phyloP scores from a whole-genome alignment of 2,329 filamentous ascomycete genomes.

The Talaromyces pinophilus region DNA sequence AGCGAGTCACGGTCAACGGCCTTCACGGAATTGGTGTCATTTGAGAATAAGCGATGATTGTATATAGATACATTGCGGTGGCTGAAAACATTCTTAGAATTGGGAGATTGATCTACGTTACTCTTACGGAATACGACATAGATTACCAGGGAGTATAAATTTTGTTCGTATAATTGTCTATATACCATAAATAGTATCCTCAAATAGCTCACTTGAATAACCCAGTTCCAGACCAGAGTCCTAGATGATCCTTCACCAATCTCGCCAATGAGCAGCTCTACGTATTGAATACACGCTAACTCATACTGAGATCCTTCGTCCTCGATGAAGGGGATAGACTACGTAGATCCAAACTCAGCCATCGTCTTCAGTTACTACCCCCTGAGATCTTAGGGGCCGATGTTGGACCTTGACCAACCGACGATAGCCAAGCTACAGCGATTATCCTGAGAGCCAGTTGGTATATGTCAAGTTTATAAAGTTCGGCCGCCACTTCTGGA shows the following conservation, averaged over 20 bases:
- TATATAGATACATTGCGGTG: background rate
- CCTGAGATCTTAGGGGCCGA: background rate
- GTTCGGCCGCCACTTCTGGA: background rate
- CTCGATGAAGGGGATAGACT: background rate
- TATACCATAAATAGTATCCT: background rate
- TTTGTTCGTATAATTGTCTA: background rate
- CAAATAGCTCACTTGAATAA: background rate
- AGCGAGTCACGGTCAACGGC: background rate
- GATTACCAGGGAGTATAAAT: background rate
- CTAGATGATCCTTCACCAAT: background rate
- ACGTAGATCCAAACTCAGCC: background rate
- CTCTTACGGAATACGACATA: background rate
- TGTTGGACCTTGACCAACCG: background rate
- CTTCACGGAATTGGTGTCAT: background rate
- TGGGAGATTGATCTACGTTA: background rate
- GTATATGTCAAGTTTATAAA: background rate
- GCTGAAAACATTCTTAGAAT: background rate
- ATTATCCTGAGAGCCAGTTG: background rate
- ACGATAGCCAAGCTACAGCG: background rate
- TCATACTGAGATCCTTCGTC: background rate
- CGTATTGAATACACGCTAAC: background rate
- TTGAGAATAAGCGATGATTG: background rate
- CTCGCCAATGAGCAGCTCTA: background rate
- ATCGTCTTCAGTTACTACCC: background rate
- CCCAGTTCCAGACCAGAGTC: background rate